A percentile compares a stretch with the other conserved stretches of the same genome.
Conservation (phyloP, 352 stramenopile genomes). For the Globisporangium iwayamae region DNA sequence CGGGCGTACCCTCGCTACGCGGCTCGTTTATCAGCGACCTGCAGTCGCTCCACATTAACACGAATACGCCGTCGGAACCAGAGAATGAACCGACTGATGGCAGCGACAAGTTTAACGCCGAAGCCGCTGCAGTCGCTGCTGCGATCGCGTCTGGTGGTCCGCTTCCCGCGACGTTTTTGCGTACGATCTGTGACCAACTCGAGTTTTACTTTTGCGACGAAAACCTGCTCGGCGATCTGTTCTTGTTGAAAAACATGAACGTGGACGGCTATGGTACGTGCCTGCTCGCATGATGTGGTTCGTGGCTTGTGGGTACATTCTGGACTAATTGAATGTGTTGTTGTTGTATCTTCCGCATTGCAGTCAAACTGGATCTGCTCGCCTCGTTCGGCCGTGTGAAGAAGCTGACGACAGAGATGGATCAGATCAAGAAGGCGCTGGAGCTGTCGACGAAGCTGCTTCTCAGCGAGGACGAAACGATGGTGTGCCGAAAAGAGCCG, state of each 20-base stretch:
- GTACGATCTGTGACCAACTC: slow-evolving; percentile 85
- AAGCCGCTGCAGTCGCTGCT: slow-evolving; percentile 15
- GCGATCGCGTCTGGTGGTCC: slow-evolving; percentile 27
- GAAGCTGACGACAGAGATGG: slow-evolving; percentile 82
- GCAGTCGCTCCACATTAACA: slow-evolving; percentile 49
- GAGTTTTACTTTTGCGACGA: slow-evolving; percentile 90
- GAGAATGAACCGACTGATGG: slow-evolving; percentile 43
- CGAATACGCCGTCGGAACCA: slow-evolving; percentile 17
- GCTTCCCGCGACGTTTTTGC: slow-evolving; percentile 75
- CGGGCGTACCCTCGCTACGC: slow-evolving; percentile 33
- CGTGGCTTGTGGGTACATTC: too few species aligned
- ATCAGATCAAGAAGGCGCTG: slow-evolving; percentile 77
- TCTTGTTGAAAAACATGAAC: slow-evolving; percentile 89
- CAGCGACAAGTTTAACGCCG: slow-evolving; percentile 20
- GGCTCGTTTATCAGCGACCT: slow-evolving; percentile 32
- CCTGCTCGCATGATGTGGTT: background rate
- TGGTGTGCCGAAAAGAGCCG: slow-evolving; percentile 86
- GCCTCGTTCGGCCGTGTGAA: slow-evolving; percentile 84
- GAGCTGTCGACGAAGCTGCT: slow-evolving; percentile 85
- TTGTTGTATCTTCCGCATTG: slow-evolving; percentile 9
- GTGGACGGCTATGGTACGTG: slow-evolving; percentile 77
- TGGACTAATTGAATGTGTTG: background rate
- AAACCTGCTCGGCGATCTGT: slow-evolving; percentile 81
- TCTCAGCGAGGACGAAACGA: slow-evolving; percentile 76
- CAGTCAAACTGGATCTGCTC: slow-evolving; percentile 81